Evolutionary conservation across 148 eudicot genomes (phyloP).

Genomic region (Fallopia convolvulus): DNA sequence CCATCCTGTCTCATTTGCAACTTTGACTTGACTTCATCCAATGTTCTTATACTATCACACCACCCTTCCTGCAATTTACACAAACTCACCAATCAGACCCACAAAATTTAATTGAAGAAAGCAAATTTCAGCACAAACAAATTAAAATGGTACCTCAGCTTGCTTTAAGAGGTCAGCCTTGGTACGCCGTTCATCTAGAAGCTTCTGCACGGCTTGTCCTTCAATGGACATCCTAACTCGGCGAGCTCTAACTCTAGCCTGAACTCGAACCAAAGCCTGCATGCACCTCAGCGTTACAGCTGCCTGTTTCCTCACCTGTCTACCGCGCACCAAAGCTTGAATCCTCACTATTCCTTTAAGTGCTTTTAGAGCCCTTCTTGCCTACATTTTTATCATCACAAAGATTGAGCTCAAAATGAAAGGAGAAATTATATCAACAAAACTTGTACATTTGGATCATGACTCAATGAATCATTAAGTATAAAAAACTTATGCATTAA

Average conservation of each 20-base stretch:
- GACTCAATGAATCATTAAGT: too few species aligned
- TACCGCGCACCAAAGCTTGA: conserved; percentile 81
- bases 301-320: conserved; percentile 93
- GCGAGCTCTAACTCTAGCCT: conserved; percentile 90
- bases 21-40: conserved; percentile 74
- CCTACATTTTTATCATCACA: conserved; percentile 25
- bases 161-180: conserved; percentile 58
- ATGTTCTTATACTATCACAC: conserved; percentile 87
- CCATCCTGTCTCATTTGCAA: conserved; percentile 93
- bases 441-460: neutral
- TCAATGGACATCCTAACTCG: conserved; percentile 91
- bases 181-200: conserved; percentile 56
- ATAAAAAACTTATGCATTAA: too few species aligned
- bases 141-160: conserved; percentile 56
- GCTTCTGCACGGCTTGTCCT: conserved; percentile 81
- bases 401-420: neutral
- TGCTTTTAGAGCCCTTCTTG: conserved; percentile 87
- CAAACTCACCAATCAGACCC: neutral
- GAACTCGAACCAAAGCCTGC: conserved; percentile 97
- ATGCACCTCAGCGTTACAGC: conserved; percentile 94
- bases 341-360: conserved; percentile 85
- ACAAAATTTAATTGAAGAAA: neutral
- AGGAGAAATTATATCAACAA: neutral
- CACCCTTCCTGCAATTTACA: conserved; percentile 67
- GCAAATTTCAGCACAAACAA: neutral